Evolutionary conservation across 2,329 filamentous ascomycete species (phyloP), one percentile per base, ranked within the genome.

Genomic region (Proliferodiscus dingleyae): DNA sequence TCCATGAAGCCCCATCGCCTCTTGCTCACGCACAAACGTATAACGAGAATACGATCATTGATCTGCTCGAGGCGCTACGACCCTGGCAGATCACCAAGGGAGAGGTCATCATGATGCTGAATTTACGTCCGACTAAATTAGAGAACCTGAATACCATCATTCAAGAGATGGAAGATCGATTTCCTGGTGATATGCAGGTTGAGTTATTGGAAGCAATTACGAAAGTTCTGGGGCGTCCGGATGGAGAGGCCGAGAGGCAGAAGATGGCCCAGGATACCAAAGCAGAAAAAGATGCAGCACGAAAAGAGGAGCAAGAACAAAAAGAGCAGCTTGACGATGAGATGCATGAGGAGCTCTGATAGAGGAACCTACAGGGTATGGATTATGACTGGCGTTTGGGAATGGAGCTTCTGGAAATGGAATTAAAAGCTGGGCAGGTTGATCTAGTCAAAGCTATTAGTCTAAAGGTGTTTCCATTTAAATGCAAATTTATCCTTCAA

Each of bases 91-190:
- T 86, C 45, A 77, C 78, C 65, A 86, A 86, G 68, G 79, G 79
- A 43, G 83, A 86, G 64, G 66, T 83, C 44, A 68, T 86, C 59
- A 83, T 84, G 77, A 75, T 86, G 38, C 62, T 85, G 55, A 86
- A 87, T 60, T 66, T 83, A 34, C 73, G 82, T 9, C 83, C 83
- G 0, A 70, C 71, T 18, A 76, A 71, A 22, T 68, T 73, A 23
- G 73, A 75, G 3, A 72, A 75, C 37, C 68, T 87, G 53, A 81
- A 81, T 57, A 77, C 77, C 13, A 70, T 84, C 40, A 69, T 87
- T 26, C 81, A 87, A 63, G 80, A 86, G 53, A 77, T 83, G 69
- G 71, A 76, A 46, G 69, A 72, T 28, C 74, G 83, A 6, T 82
- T 83, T 60, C 69, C 63, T 16, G 74, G 80, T 37, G 69, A 82